Base-by-base conservation (phyloP, 352 stramenopile genomes). In the Phytophthora sansomeana region DNA sequence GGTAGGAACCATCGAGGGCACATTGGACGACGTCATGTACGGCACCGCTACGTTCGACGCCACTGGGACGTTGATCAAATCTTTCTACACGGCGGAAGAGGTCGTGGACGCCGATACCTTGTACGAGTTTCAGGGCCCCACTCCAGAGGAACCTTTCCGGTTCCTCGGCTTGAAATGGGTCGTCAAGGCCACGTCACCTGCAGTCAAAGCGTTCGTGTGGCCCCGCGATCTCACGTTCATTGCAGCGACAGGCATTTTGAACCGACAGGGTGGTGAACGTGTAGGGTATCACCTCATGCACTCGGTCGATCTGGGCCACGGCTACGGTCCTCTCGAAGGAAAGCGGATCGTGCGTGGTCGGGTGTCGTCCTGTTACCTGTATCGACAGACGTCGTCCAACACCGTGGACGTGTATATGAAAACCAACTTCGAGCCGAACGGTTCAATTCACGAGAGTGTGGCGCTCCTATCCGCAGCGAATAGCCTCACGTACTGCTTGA, bases 241-340 rank as follows among this genome's bases (percentile, higher is more conserved):
- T 10, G 74, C 82, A 44, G 63, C 63, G 8, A 86, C 78, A 44
- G 80, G 82, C 16, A 65, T 87, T 13, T 71, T 81, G 8, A 64
- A 72, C 41, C 79, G 76, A 2, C 46, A 65, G 1, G 64, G 66
- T 10, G 78, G 78, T 6, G 78, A 87, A 42, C 74, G 81, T 13
- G 60, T 89, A 14, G 82, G 82, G 3, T 89, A 81, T 68, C 70
- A 87, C 29, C 51, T 91, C 41, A 81, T 80, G 68, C 75, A 80
- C 60, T 85, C 77, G 35, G 64, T 87, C 3, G 66, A 81, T 24
- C 44, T 83, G 14, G 72, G 75, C 7, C 66, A 52, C 49, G 50
- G 55, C 2, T 79, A 61, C 35, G 69, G 75, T 39, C 66, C 75
- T 38, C 60, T 78, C 19, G 44, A 73, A 41, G 58, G 69, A 28